phyloP scores from a whole-genome alignment of 2,329 filamentous ascomycete genomes.

The Lachnellula subtilissima region DNA sequence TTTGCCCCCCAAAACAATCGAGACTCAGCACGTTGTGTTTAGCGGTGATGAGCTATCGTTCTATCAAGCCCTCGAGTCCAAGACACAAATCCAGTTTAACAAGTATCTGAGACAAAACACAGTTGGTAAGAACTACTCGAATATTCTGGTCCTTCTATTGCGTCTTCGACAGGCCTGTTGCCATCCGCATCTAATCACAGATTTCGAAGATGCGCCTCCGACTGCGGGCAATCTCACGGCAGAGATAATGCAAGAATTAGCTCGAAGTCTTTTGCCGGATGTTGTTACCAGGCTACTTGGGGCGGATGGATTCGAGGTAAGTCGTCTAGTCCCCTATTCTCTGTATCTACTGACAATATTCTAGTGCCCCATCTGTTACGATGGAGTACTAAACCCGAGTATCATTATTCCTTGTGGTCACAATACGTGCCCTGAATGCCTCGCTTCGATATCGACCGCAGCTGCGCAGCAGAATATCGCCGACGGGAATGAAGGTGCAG shows the following conservation, averaged over 20 bases:
- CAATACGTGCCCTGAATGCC: slow-evolving; percentile 71
- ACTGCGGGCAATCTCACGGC: slow-evolving; percentile 9
- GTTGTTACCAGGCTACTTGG: slow-evolving; percentile 62
- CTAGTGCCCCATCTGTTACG: slow-evolving; percentile 79
- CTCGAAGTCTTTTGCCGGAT: slow-evolving; percentile 51
- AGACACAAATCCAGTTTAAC: slow-evolving; percentile 68
- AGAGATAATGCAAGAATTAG: slow-evolving; percentile 50
- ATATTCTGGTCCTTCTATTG: slow-evolving; percentile 73
- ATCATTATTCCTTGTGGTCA: slow-evolving; percentile 84
- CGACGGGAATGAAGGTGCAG: slow-evolving; percentile 51
- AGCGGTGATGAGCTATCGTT: slow-evolving; percentile 58
- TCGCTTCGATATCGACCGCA: slow-evolving; percentile 62
- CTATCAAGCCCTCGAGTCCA: slow-evolving; percentile 62
- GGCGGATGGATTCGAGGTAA: slow-evolving; percentile 43
- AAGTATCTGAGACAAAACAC: slow-evolving; percentile 66
- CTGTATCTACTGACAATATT: slow-evolving; percentile 5
- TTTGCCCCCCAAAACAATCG: slow-evolving; percentile 61
- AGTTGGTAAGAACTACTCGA: slow-evolving; percentile 69
- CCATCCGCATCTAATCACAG: slow-evolving; percentile 66
- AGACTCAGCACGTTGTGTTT: slow-evolving; percentile 60
- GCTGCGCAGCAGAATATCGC: slow-evolving; percentile 49
- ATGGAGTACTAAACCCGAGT: slow-evolving; percentile 66
- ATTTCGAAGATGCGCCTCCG: slow-evolving; percentile 46
- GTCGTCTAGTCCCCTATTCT: not conserved
- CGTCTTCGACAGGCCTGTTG: slow-evolving; percentile 78